phyloP scores from a whole-genome alignment of 2,329 filamentous ascomycete genomes.

The Cytospora piceicola region DNA sequence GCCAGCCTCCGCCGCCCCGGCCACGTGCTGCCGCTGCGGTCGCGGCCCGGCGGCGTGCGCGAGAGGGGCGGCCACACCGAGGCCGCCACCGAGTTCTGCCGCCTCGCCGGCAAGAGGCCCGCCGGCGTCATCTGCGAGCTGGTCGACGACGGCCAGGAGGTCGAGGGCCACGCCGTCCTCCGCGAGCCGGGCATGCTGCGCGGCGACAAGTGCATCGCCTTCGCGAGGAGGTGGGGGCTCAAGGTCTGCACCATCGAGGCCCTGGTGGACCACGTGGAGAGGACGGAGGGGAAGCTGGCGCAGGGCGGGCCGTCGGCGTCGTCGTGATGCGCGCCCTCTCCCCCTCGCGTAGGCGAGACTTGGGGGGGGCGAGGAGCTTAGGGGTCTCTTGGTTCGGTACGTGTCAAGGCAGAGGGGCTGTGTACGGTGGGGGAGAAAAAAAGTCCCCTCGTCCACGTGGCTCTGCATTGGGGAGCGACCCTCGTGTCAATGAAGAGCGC shows the following conservation, averaged over 20 bases:
- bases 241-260: conserved; percentile 96
- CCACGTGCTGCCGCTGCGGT: conserved; percentile 85
- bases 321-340: neutral
- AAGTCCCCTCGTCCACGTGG: neutral
- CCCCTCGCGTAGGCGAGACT: neutral
- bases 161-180: conserved; percentile 68
- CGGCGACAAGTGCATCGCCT: conserved; percentile 82
- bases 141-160: conserved; percentile 80
- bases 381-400: neutral
- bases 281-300: conserved; percentile 66
- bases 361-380: too few species aligned
- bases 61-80: conserved; percentile 87
- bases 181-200: conserved; percentile 84
- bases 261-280: conserved; percentile 78
- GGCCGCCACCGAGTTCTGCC: conserved; percentile 88
- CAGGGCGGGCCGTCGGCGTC: conserved; percentile 45
- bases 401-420: neutral
- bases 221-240: conserved; percentile 85
- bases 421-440: neutral
- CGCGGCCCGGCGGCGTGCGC: conserved; percentile 77
- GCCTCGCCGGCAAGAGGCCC: conserved; percentile 75
- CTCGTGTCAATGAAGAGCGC: neutral
- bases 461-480: neutral
- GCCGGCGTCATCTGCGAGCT: conserved; percentile 90
- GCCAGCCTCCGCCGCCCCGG: conserved; percentile 78